Percentiles rank a stretch among this genome's conserved stretches.
Conservation (phyloP, 352 stramenopile genomes). For the Globisporangium sylvaticum region DNA sequence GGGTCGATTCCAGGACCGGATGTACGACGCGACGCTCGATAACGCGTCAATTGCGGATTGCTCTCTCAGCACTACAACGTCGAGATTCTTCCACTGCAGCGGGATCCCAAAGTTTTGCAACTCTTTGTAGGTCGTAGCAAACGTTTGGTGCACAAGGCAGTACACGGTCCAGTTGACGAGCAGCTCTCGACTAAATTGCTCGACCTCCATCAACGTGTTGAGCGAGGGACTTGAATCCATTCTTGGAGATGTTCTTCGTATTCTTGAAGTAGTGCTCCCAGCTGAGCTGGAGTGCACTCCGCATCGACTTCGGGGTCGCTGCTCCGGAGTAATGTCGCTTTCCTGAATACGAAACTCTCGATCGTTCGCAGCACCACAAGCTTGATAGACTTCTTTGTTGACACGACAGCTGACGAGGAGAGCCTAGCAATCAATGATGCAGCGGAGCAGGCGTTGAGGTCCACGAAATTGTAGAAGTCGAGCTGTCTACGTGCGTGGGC, state of each 20-base stretch:
- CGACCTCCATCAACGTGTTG: slow-evolving; percentile 22
- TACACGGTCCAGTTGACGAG: slow-evolving; percentile 43
- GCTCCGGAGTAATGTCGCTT: slow-evolving; percentile 4
- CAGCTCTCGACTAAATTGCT: slow-evolving; percentile 35
- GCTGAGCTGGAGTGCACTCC: not conserved
- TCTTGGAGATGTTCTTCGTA: slow-evolving; percentile 10
- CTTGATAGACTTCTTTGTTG: not conserved
- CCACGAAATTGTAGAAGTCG: not conserved
- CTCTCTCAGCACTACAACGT: slow-evolving; percentile 32
- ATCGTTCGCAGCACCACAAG: slow-evolving; percentile 27
- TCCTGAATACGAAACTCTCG: slow-evolving; percentile 31
- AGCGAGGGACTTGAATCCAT: slow-evolving; percentile 15
- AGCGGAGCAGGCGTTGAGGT: not conserved
- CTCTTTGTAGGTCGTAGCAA: slow-evolving; percentile 11
- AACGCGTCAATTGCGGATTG: slow-evolving; percentile 26
- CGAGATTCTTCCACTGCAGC: slow-evolving; percentile 32
- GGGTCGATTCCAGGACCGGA: slow-evolving; percentile 28
- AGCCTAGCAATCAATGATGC: slow-evolving; percentile 11
- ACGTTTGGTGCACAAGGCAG: slow-evolving; percentile 35
- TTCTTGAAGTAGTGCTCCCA: slow-evolving; percentile 5
- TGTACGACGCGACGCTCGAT: slow-evolving; percentile 30
- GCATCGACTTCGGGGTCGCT: not conserved
- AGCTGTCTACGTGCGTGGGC: slow-evolving; percentile 2
- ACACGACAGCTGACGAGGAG: not conserved
- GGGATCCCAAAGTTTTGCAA: slow-evolving; percentile 36